These are phyloP conservation scores for Dicorynia guianensis DNA, from an alignment of 306 rosid species.

Conservation along the genomic window DNA sequence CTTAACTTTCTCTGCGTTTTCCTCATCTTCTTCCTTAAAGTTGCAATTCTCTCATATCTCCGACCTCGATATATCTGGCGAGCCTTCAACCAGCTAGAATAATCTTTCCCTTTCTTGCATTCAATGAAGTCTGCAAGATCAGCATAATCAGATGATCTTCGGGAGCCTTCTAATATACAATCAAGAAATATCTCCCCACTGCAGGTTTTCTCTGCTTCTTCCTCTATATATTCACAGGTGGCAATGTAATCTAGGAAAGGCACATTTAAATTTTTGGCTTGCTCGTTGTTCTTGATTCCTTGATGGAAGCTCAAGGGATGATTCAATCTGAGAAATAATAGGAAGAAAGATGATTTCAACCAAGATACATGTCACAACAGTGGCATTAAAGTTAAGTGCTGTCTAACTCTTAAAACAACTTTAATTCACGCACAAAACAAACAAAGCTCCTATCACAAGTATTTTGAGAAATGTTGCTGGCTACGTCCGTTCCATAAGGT, in stretches of 20 bases:
- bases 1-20: slow-evolving; percentile 48
- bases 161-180: slow-evolving; percentile 44
- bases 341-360: slow-evolving; percentile 28
- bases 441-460: neutral
- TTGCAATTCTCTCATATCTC: slow-evolving; percentile 48
- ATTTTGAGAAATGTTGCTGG: neutral
- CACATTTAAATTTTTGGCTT: slow-evolving; percentile 25
- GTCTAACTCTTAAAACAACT: neutral
- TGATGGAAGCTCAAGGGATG: slow-evolving; percentile 17
- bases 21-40: slow-evolving; percentile 58
- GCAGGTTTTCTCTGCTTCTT: slow-evolving; percentile 56
- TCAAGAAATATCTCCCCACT: slow-evolving; percentile 60
- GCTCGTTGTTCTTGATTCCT: slow-evolving; percentile 21
- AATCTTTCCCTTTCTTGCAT: slow-evolving; percentile 67
- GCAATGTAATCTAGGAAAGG: slow-evolving; percentile 20
- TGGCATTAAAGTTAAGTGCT: slow-evolving; percentile 20
- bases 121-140: slow-evolving; percentile 72
- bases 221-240: slow-evolving; percentile 40
- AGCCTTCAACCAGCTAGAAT: slow-evolving; percentile 62
- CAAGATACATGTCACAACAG: slow-evolving; percentile 17
- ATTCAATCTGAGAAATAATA: slow-evolving; percentile 32
- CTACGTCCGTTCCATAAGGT: slow-evolving; percentile 21
- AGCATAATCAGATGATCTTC: slow-evolving; percentile 44
- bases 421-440: slow-evolving; percentile 15
- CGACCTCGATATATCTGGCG: slow-evolving; percentile 47